Evolutionary conservation across 805 yeast species (phyloP).

Genomic region (Lachancea mirantina): DNA sequence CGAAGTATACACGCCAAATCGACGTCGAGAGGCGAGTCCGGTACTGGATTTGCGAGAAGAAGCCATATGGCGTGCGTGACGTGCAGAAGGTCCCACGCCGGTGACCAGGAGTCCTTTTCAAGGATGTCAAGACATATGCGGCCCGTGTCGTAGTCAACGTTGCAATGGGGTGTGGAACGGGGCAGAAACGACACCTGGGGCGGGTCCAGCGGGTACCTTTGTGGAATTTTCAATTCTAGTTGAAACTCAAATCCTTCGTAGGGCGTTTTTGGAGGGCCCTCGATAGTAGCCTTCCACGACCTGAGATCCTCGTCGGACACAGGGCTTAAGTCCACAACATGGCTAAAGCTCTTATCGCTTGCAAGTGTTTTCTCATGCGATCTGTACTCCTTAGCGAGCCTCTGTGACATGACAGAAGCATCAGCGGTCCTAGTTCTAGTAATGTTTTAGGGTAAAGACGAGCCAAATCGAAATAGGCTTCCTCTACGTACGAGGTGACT

Average conservation of each 20-base stretch:
- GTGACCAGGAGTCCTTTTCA: constrained; percentile 53
- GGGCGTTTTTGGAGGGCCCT: constrained; percentile 47
- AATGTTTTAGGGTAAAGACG: too few relatives aligned
- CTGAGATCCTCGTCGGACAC: constrained; percentile 37
- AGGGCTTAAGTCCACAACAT: constrained; percentile 35
- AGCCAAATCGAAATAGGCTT: too few relatives aligned
- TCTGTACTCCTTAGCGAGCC: constrained; percentile 9
- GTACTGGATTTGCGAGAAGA: constrained; percentile 58
- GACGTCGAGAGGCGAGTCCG: constrained; percentile 62
- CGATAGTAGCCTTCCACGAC: constrained; percentile 45
- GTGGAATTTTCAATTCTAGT: constrained; percentile 39
- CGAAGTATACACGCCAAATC: constrained; percentile 59
- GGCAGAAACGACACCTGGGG: constrained; percentile 45
- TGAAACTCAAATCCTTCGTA: constrained; percentile 49
- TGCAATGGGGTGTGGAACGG: constrained; percentile 40
- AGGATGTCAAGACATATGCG: constrained; percentile 67
- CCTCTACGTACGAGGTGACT: too few relatives aligned
- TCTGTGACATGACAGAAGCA: constrained; percentile 6
- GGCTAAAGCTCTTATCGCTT: constrained; percentile 3
- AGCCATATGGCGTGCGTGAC: constrained; percentile 50
- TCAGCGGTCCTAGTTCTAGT: too few relatives aligned
- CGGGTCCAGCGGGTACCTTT: constrained; percentile 50
- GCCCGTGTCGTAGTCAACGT: constrained; percentile 47
- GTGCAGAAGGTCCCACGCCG: constrained; percentile 60
- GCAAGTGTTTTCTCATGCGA: constrained; percentile 3